phyloP scores from a whole-genome alignment of 176 grass and related monocot species.

The Tillandsia leiboldiana region DNA sequence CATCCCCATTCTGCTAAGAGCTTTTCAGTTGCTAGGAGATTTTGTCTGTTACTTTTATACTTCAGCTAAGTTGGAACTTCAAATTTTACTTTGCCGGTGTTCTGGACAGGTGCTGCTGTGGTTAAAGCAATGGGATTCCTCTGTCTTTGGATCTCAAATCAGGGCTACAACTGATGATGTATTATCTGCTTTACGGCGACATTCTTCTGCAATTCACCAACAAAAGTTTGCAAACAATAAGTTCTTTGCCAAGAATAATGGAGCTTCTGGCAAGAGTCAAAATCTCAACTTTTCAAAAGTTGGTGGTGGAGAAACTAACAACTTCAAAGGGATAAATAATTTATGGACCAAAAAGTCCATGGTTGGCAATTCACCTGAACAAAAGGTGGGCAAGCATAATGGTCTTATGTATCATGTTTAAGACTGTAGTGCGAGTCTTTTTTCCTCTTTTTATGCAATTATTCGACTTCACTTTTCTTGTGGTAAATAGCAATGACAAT shows the following conservation, averaged over 20 bases:
- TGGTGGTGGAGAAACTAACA: slow-evolving; percentile 22
- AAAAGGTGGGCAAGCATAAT: slow-evolving; percentile 44
- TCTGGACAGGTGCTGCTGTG: slow-evolving; percentile 69
- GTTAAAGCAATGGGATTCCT: slow-evolving; percentile 96
- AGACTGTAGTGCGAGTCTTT: not conserved
- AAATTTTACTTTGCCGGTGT: slow-evolving; percentile 13
- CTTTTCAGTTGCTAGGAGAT: not conserved
- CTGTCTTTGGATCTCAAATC: slow-evolving; percentile 84
- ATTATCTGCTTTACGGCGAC: slow-evolving; percentile 58
- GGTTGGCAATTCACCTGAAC: slow-evolving; percentile 46
- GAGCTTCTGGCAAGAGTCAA: slow-evolving; percentile 28
- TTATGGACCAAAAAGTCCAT: slow-evolving; percentile 40
- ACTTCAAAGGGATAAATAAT: slow-evolving; percentile 21
- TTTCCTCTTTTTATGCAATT: not conserved
- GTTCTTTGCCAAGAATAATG: slow-evolving; percentile 46
- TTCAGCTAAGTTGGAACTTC: not conserved
- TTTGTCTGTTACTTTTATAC: not conserved
- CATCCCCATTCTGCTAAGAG: slow-evolving; percentile 5
- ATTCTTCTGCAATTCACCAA: slow-evolving; percentile 54
- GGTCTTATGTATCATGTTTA: not conserved
- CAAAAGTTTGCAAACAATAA: slow-evolving; percentile 42
- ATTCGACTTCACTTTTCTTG: not conserved
- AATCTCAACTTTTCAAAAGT: slow-evolving; percentile 31
- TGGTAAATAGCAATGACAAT: not conserved
- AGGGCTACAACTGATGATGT: slow-evolving; percentile 66